Evolutionary conservation across 768 basidiomycete species (phyloP).

Genomic region (Gymnopilus dilepis): DNA sequence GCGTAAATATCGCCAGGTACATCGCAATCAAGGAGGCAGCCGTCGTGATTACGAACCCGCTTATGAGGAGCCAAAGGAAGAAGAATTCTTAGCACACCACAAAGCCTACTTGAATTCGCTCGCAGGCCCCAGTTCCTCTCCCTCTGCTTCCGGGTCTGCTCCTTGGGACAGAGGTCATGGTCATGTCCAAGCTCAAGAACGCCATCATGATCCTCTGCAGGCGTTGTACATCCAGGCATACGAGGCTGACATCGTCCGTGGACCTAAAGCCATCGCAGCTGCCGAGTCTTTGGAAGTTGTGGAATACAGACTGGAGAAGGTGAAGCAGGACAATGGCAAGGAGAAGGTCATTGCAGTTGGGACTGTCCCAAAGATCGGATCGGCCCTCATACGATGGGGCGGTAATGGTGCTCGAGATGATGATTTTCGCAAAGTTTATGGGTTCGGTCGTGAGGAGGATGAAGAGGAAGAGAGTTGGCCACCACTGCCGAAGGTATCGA

Average conservation of each 20-base stretch:
- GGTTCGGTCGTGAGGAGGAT: not conserved
- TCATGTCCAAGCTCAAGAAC: not conserved
- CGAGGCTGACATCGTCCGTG: constrained; percentile 74
- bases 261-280: constrained; percentile 47
- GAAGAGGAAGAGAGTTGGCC: not conserved
- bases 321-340: constrained; percentile 1
- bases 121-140: not conserved
- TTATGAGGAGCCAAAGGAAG: not conserved
- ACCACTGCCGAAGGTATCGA: not conserved
- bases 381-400: constrained; percentile 41
- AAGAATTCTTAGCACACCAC: constrained; percentile 22
- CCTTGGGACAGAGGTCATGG: not conserved
- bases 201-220: constrained; percentile 17
- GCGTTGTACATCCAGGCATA: constrained; percentile 67
- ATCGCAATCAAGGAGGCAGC: constrained; percentile 1
- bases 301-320: constrained; percentile 17
- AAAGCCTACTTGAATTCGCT: constrained; percentile 10
- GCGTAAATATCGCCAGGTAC: constrained; percentile 16
- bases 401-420: constrained; percentile 9
- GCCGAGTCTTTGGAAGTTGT: constrained; percentile 43
- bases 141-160: not conserved
- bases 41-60: not conserved
- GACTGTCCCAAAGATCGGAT: constrained; percentile 31
- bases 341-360: constrained; percentile 5
- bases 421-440: constrained; percentile 18